phyloP scores from a whole-genome alignment of 2,329 filamentous ascomycete species.

The Penicillium sp. region DNA sequence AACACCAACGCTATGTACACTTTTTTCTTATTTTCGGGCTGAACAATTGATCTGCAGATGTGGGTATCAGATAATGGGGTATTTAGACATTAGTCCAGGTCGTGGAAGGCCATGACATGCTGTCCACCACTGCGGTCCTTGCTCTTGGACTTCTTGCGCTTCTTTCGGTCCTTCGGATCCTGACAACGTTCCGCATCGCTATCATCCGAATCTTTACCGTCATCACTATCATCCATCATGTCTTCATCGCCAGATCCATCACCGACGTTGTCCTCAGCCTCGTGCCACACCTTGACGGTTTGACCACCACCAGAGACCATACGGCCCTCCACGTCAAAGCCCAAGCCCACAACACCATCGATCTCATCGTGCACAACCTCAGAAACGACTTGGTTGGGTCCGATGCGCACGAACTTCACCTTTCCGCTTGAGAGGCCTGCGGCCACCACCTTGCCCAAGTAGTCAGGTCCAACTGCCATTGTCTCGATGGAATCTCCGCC shows the following conservation, averaged over 20 bases:
- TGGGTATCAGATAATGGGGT: conserved; percentile 26
- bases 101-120: conserved; percentile 46
- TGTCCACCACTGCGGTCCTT: conserved; percentile 42
- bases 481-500: conserved; percentile 79
- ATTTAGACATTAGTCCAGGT: conserved; percentile 38
- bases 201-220: conserved; percentile 45
- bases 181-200: conserved; percentile 48
- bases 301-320: conserved; percentile 87
- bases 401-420: conserved; percentile 74
- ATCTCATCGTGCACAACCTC: conserved; percentile 77
- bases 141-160: conserved; percentile 47
- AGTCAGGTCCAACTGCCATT: conserved; percentile 70
- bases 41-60: conserved; percentile 10
- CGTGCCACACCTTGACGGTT: conserved; percentile 85
- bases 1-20: conserved; percentile 15
- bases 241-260: conserved; percentile 45
- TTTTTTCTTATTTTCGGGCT: conserved; percentile 2
- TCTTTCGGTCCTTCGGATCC: conserved; percentile 48
- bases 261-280: conserved; percentile 59
- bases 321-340: conserved; percentile 79
- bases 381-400: conserved; percentile 67
- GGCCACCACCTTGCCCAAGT: conserved; percentile 67
- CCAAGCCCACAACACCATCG: conserved; percentile 78
- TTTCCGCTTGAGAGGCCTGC: conserved; percentile 80
- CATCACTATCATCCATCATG: conserved; percentile 46